Conservation (phyloP, 352 stramenopile genomes). For the Phytophthora boehmeriae region DNA sequence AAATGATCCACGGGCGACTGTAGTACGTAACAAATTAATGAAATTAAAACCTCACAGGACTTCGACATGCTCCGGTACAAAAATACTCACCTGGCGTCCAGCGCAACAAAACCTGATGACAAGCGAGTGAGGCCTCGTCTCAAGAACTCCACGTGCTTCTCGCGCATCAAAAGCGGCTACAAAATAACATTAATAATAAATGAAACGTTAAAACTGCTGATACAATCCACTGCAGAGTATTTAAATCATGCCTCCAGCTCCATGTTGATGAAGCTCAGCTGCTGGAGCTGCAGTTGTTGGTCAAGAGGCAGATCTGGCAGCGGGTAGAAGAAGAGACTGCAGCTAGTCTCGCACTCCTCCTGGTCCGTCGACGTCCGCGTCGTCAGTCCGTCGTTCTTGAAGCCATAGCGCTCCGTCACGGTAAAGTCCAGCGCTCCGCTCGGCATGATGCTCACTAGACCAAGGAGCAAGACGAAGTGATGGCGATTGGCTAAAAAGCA, state of each 20-base stretch:
- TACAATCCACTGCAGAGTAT: not conserved
- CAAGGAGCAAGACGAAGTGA: not conserved
- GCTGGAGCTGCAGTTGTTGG: slow-evolving; percentile 87
- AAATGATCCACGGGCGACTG: slow-evolving; percentile 97
- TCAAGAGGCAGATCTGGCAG: slow-evolving; percentile 70
- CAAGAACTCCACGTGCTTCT: slow-evolving; percentile 87
- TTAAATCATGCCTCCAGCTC: slow-evolving; percentile 43
- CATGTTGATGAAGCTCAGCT: slow-evolving; percentile 81
- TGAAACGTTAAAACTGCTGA: no score
- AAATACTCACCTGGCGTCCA: slow-evolving; percentile 85
- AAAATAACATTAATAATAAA: slow-evolving; percentile 9
- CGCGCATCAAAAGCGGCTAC: slow-evolving; percentile 77
- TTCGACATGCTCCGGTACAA: slow-evolving; percentile 1
- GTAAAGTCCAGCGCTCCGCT: slow-evolving; percentile 21
- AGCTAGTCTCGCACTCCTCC: slow-evolving; percentile 90
- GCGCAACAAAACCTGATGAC: slow-evolving; percentile 81
- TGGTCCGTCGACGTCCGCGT: slow-evolving; percentile 77
- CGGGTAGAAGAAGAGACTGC: slow-evolving; percentile 92
- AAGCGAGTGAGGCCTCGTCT: slow-evolving; percentile 71
- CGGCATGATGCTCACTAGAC: slow-evolving; percentile 1
- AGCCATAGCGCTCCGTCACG: slow-evolving; percentile 52
- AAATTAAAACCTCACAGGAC: no score
- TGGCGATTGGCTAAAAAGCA: not conserved
- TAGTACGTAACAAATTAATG: not conserved
- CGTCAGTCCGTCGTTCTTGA: slow-evolving; percentile 53